Evolutionary conservation across 352 stramenopile species (phyloP).

Genomic region (Phytopythium ostracodes): DNA sequence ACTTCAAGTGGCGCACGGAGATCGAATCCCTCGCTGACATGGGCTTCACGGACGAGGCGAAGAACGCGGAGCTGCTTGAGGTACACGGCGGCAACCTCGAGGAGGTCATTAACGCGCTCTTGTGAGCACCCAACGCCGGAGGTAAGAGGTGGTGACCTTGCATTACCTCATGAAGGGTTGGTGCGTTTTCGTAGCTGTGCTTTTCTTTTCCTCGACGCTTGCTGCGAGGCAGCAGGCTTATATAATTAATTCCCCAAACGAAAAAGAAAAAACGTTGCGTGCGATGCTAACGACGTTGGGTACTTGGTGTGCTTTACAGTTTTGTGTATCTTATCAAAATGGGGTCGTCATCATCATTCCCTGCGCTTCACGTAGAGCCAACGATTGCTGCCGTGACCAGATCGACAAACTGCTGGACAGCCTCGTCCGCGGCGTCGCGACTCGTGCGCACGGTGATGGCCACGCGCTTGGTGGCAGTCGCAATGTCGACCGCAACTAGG

Average conservation of each 20-base stretch:
- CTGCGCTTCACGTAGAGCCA: neutral
- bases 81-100: conserved; percentile 62
- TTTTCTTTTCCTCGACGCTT: neutral
- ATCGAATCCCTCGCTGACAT: conserved; percentile 57
- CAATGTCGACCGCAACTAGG: conserved; percentile 48
- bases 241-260: neutral
- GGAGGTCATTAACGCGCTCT: conserved; percentile 52
- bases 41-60: conserved; percentile 59
- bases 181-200: neutral
- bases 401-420: conserved; percentile 43
- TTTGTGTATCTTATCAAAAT: conserved; percentile 9
- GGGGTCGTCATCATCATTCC: neutral
- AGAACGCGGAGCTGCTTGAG: conserved; percentile 52
- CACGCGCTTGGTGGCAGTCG: conserved; percentile 27
- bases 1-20: conserved; percentile 41
- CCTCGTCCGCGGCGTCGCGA: conserved; percentile 36
- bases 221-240: neutral
- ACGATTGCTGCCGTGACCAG: conserved; percentile 19
- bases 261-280: neutral
- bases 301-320: neutral
- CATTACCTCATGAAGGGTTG: neutral
- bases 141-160: neutral
- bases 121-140: conserved; percentile 10
- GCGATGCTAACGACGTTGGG: neutral
- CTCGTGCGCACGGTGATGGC: conserved; percentile 42